Base-by-base conservation (phyloP, 495 filamentous ascomycete species). In the Penicillium salamii region DNA sequence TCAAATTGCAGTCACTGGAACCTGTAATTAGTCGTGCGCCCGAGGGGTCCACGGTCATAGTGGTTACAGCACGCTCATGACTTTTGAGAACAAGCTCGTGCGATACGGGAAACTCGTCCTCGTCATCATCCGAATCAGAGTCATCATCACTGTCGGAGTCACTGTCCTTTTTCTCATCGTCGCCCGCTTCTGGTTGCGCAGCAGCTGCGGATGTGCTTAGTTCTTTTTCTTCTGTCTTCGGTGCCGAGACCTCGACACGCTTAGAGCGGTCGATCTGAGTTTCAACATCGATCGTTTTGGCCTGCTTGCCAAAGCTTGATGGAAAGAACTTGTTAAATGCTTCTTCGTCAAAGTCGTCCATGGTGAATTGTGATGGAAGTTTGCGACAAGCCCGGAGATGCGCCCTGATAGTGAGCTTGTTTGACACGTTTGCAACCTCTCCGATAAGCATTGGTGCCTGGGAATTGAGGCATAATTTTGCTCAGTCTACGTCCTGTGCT, bases 1-100 rank as follows among this genome's bases (percentile, higher is more conserved):
- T 97, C 46, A 97, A 63, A 1, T 83, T 90, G 68, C 90, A 91
- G 68, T 98, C 93, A 34, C 86, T 89, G 2, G 90, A 95, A 38
- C 89, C 90, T 45, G 88, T 92, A 20, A 96, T 81, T 55, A 97
- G 70, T 57, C 93, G 85, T 21, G 84, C 82, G 5, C 93, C 93
- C 0, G 91, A 84, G 0, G 88, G 85, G 68, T 98, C 93, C 21
- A 95, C 74, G 4, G 90, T 84, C 46, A 89, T 75, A 3, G 84
- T 85, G 8, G 95, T 96, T 44, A 97, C 79, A 5, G 91, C 87
- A 44, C 87, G 86, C 13, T 95, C 90, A 65, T 98, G 93, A 8
- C 91, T 92, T 63, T 92, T 95, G 50, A 98, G 72, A 15, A 92
- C 71, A 56, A 98, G 78, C 67, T 97, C 91, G 57, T 98, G 93